Base-by-base conservation (phyloP, 2,329 filamentous ascomycete species). In the Zarea fungicola region DNA sequence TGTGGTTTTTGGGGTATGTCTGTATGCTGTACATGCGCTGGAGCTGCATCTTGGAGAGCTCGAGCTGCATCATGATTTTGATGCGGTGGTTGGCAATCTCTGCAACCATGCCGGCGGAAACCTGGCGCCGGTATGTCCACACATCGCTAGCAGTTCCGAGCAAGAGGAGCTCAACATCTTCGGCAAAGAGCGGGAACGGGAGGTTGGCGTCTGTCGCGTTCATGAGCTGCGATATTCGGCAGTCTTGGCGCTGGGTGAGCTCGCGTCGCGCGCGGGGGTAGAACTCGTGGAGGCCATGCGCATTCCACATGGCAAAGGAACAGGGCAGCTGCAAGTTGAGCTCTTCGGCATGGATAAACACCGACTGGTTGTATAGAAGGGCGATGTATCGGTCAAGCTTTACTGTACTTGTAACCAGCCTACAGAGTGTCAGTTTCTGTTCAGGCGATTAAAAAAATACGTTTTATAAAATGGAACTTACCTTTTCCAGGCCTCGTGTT, bases 351-450 rank as follows among this genome's bases (percentile, higher is more conserved):
- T 60, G 58, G 0, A 72, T 49, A 0, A 61, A 44, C 0, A 63
- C 58, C 2, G 68, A 58, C 39, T 70, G 60, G 46, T 56, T 57
- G 49, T 45, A 62, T 26, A 60, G 56, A 7, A 63, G 54, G 25
- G 65, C 66, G 7, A 72, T 41, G 25, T 67, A 71, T 0, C 58
- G 43, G 49, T 73, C 71, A 22, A 73, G 56, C 45, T 71, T 71
- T 48, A 67, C 66, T 1, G 69, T 52, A 22, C 56, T 60, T 2
- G 58, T 35, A 2, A 65, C 61, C 7, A 72, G 46, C 42, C 69
- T 72, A 11, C 31, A 11, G 52, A 42, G n/a, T n/a, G n/a, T n/a
- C n/a, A n/a, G n/a, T n/a, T n/a, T n/a, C n/a, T n/a, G n/a, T n/a
- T n/a, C n/a, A n/a, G n/a, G n/a, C n/a, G n/a, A n/a, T n/a, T n/a